Evolutionary conservation across 192 early-diverging fungal genomes (phyloP).

Genomic region (Podila minutissima): DNA sequence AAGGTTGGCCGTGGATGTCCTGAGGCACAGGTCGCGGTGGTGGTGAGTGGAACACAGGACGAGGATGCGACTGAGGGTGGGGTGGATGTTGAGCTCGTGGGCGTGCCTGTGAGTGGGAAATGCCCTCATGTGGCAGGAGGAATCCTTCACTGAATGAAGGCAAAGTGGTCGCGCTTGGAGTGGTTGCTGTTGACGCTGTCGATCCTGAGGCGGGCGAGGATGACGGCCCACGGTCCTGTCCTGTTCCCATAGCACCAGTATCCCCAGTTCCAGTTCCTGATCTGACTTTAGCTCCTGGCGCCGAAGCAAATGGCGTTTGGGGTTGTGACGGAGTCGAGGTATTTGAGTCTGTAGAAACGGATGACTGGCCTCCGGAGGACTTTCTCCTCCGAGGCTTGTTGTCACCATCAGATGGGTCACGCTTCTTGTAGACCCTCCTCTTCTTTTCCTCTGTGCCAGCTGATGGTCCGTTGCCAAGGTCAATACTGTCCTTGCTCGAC

Average conservation of each 20-base stretch:
- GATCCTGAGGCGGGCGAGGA: neutral
- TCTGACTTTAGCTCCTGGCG: neutral
- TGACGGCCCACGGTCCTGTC: neutral
- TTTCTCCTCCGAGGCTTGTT: slow-evolving; percentile 26
- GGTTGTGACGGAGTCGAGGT: neutral
- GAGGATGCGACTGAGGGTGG: neutral
- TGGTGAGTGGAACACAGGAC: neutral
- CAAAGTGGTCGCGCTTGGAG: neutral
- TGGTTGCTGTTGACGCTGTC: neutral
- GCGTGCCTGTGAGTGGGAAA: neutral
- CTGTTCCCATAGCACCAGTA: neutral
- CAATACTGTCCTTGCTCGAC: slow-evolving; percentile 24
- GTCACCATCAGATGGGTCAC: slow-evolving; percentile 5
- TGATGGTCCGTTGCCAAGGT: neutral
- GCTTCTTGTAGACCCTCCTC: slow-evolving; percentile 29
- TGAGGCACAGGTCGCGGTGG: neutral
- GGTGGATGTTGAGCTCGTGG: neutral
- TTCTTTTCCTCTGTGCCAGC: slow-evolving; percentile 25
- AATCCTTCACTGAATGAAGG: slow-evolving; percentile 48
- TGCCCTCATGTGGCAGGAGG: slow-evolving; percentile 15
- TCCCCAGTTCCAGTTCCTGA: neutral
- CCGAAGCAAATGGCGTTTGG: neutral
- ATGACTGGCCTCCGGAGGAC: slow-evolving; percentile 20
- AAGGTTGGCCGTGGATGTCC: neutral
- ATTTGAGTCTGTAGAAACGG: neutral